Base-by-base conservation (phyloP, 2,329 filamentous ascomycete genomes). In the Amauroascus verrucosus region DNA sequence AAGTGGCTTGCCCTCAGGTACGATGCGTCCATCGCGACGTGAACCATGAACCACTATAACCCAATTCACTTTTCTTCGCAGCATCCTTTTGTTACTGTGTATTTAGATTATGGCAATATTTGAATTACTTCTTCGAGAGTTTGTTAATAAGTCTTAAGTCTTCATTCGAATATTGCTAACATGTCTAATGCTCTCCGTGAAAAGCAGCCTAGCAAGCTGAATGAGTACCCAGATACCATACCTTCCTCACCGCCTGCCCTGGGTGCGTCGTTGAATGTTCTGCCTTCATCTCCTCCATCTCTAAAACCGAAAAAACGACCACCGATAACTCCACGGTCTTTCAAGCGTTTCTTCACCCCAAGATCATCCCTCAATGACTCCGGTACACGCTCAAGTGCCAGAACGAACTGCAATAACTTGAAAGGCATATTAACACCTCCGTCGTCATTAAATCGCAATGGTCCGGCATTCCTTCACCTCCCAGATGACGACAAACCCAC, bases 281-380 rank as follows among this genome's bases (percentile, higher is more conserved):
- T 70, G 54, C 69, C 70, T 38, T 71, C 70, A 41, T 72, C 70
- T 57, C 70, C 70, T 52, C 70, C 70, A 44, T 70, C 69, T 28
- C 65, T 70, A 54, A 70, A 70, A 59, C 65, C 63, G 50, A 68
- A 67, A 62, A 74, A 72, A 57, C 70, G 69, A 48, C 74, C 74
- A 43, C 70, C 73, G 26, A 69, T 77, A 32, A 76, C 74, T 11
- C 74, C 74, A n/a, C 69, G 73, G 47, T 72, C 73, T n/a, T 76
- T 77, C 55, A 70, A 67, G 51, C 67, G 70, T 33, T 77, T 77
- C 58, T 77, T 77, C 57, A 76, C 73, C n/a, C 74, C 74, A 33
- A 67, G 72, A 26, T 72, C 70, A 50, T 61, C 72, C 40, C 62
- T 71, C 26, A 65, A 67, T 57, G 63, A 60, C 38, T 63, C 60